Conservation (phyloP, 805 yeast genomes). For the Isabelozyma rhagii region DNA sequence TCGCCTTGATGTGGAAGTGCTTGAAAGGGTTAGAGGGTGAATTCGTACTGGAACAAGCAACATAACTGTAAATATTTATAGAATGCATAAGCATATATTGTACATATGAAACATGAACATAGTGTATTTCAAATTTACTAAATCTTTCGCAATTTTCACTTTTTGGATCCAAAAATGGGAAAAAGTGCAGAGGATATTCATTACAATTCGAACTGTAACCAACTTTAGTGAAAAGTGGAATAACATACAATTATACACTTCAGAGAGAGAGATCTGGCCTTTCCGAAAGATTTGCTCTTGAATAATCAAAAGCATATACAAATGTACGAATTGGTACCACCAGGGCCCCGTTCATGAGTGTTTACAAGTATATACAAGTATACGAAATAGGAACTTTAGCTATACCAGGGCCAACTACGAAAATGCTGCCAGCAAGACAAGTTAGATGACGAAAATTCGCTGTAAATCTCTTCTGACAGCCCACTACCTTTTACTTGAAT, state of each 20-base stretch:
- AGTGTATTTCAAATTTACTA: neutral
- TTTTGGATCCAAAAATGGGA: too few species aligned
- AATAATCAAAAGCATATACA: neutral
- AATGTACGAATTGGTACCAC: neutral
- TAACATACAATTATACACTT: neutral
- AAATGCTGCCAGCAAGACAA: too few species aligned
- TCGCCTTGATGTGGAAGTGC: slow-evolving; percentile 59
- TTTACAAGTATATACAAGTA: too few species aligned
- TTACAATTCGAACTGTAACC: too few species aligned
- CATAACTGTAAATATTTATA: neutral
- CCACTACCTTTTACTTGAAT: too few species aligned
- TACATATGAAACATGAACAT: neutral
- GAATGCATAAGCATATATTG: neutral
- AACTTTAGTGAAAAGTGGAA: neutral
- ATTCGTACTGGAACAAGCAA: slow-evolving; percentile 2
- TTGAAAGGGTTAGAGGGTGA: slow-evolving; percentile 60
- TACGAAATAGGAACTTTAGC: too few species aligned
- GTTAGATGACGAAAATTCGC: too few species aligned
- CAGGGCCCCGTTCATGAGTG: neutral
- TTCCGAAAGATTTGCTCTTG: too few species aligned
- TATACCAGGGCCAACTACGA: too few species aligned
- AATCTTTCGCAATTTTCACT: neutral
- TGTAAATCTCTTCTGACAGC: too few species aligned
- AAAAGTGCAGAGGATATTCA: too few species aligned
- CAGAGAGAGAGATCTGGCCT: neutral